phyloP scores from a whole-genome alignment of 192 early-diverging fungal species.

The Coemansia sp. region DNA sequence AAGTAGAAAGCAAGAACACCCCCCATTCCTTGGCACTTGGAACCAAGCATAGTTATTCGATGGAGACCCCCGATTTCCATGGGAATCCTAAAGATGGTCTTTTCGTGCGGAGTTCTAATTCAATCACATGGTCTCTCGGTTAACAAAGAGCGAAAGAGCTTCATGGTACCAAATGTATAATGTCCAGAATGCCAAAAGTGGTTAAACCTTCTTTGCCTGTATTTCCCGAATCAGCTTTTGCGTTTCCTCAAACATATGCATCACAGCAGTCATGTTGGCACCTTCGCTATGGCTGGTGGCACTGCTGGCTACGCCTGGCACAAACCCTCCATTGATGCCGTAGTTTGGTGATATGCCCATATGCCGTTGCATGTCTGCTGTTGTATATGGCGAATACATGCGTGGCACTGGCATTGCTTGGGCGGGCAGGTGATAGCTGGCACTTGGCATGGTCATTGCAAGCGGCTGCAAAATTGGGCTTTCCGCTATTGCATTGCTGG shows the following conservation, averaged over 20 bases:
- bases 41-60: too few relatives aligned
- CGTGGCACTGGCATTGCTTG: slow-evolving; percentile 13
- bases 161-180: not conserved
- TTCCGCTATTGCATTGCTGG: slow-evolving; percentile 3
- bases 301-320: not conserved
- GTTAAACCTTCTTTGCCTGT: slow-evolving; percentile 16
- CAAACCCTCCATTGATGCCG: too few relatives aligned
- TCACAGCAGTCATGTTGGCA: slow-evolving; percentile 21
- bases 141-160: too few relatives aligned
- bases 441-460: slow-evolving; percentile 18
- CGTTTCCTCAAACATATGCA: slow-evolving; percentile 40
- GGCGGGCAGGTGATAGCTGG: slow-evolving; percentile 21
- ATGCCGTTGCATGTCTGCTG: slow-evolving; percentile 15
- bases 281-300: slow-evolving; percentile 1
- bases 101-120: too few relatives aligned
- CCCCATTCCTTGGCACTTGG: too few relatives aligned
- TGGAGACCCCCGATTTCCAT: too few relatives aligned
- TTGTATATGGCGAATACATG: slow-evolving; percentile 9
- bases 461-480: slow-evolving; percentile 10
- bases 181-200: not conserved
- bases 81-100: too few relatives aligned
- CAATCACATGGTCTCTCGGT: too few relatives aligned
- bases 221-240: slow-evolving; percentile 34
- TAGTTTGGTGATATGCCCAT: slow-evolving; percentile 6
- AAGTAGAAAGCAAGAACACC: too few relatives aligned